Evolutionary conservation across 345 rosid species (phyloP), one percentile per base, ranked within the genome.

Genomic region (Gossypium sturtianum): DNA sequence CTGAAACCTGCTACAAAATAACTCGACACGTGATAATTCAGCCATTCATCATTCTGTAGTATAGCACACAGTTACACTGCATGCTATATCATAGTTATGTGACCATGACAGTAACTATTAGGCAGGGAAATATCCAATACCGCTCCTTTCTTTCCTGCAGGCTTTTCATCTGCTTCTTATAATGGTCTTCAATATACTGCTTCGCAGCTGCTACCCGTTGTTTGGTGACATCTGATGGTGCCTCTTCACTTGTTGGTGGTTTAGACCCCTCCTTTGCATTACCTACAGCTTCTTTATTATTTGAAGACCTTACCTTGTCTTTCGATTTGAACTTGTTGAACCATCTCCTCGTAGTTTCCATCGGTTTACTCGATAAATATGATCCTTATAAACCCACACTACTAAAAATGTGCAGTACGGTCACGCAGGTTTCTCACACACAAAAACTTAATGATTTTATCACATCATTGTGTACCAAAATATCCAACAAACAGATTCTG

Each of bases 131-230:
- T 47, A 66, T 73, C 69, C 52, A 62, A 53, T 89, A 95, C 99
- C 99, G 85, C 81, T 95, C 98, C 79, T 84, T 82, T 84, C 99
- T 91, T 81, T 93, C 91, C 76, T 91, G 86, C 70, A 92, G 90
- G 76, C 82, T 81, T 77, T 91, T 92, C 92, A 92, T 79, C 84
- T 95, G 99, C 80, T 90, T 91, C 82, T 89, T 91, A 85, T 94
- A 94, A 80, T 94, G 98, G 81, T 94, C 87, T 82, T 94, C 98
- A 52, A 94, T 94, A 81, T 86, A 94, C 83, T 92, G 98, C 81
- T 92, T 95, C 9, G 99, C 98, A 79, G 98, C 99, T 9, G 95
- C 98, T 77, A 87, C 99, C 83, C 81, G 88, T 82, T 95, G 97
- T 84, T 87, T 91, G 75, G 99, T 92, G 34, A 82, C 96, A 87